phyloP scores from a whole-genome alignment of 2,329 filamentous ascomycete species.

The Pseudocercospora fijiensis region DNA sequence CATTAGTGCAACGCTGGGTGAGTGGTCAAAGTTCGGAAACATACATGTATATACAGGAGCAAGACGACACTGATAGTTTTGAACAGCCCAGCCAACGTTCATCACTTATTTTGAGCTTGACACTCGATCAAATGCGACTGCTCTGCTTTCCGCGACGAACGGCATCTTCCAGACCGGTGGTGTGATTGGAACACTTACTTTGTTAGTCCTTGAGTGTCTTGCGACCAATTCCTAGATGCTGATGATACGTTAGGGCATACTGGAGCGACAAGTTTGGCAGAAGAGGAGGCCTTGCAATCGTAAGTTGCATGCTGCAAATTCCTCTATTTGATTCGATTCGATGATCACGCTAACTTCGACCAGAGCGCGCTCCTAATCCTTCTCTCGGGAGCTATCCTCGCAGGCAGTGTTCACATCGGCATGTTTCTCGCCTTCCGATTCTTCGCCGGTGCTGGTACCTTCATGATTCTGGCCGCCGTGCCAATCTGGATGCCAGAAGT shows the following conservation, averaged over 20 bases:
- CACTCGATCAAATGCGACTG: slow-evolving; percentile 24
- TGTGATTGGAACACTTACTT: slow-evolving; percentile 22
- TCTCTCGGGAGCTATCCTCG: slow-evolving; percentile 34
- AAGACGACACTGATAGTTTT: background rate
- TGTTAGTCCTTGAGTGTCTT: slow-evolving; percentile 3
- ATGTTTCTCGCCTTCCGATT: slow-evolving; percentile 38
- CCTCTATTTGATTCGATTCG: background rate
- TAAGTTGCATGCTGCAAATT: background rate
- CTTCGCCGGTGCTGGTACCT: slow-evolving; percentile 35
- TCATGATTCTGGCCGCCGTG: slow-evolving; percentile 38
- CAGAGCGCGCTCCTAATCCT: slow-evolving; percentile 29
- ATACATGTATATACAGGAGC: no score
- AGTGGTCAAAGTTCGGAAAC: background rate
- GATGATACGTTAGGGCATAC: background rate
- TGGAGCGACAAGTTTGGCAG: slow-evolving; percentile 27
- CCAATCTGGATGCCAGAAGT: slow-evolving; percentile 41
- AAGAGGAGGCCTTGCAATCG: slow-evolving; percentile 21
- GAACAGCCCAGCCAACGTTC: slow-evolving; percentile 26
- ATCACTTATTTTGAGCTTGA: slow-evolving; percentile 28
- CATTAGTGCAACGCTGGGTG: slow-evolving; percentile 25
- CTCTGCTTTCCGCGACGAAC: slow-evolving; percentile 25
- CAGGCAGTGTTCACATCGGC: slow-evolving; percentile 28
- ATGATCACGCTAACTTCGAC: background rate
- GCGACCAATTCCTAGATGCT: background rate
- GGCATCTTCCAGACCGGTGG: slow-evolving; percentile 29